These are phyloP conservation scores for Pachysandra terminalis DNA, from an alignment of 164 flowering plant species.

Conservation along the genomic window DNA sequence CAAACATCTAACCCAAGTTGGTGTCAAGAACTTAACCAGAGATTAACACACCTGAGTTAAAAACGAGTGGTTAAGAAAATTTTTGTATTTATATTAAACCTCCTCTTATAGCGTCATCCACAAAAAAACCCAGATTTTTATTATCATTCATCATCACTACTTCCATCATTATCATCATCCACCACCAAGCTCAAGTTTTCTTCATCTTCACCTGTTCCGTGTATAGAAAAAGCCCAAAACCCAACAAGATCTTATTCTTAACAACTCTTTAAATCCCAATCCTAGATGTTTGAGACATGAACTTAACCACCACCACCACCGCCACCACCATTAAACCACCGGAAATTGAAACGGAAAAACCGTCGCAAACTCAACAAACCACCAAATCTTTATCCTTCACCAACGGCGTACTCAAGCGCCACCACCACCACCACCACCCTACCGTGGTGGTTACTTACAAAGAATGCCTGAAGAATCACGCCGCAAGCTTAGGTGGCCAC, in stretches of 20 bases:
- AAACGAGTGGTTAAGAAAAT: constrained; percentile 22
- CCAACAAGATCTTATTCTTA: neutral
- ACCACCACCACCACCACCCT: constrained; percentile 20
- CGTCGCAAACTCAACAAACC: constrained; percentile 17
- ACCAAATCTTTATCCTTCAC: constrained; percentile 31
- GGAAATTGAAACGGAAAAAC: constrained; percentile 16
- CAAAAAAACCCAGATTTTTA: constrained; percentile 8
- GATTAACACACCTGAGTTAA: constrained; percentile 10
- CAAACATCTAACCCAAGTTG: constrained; percentile 15
- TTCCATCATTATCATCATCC: neutral
- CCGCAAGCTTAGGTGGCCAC: constrained; percentile 49
- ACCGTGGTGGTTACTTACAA: constrained; percentile 36
- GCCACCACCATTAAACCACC: constrained; percentile 11
- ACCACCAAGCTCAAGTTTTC: constrained; percentile 7
- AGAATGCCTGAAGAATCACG: constrained; percentile 57
- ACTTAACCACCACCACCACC: constrained; percentile 19
- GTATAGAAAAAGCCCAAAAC: neutral
- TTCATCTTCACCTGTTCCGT: constrained; percentile 21
- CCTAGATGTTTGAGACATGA: constrained; percentile 24
- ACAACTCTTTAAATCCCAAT: neutral
- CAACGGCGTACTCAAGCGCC: constrained; percentile 41
- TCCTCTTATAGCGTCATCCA: constrained; percentile 11
- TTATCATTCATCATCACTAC: constrained; percentile 5
- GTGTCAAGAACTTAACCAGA: constrained; percentile 10
- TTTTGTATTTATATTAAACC: constrained; percentile 4